Evolutionary conservation across 495 filamentous ascomycete species (phyloP), one percentile per base, ranked within the genome.

Genomic region (Trichoderma parareesei): DNA sequence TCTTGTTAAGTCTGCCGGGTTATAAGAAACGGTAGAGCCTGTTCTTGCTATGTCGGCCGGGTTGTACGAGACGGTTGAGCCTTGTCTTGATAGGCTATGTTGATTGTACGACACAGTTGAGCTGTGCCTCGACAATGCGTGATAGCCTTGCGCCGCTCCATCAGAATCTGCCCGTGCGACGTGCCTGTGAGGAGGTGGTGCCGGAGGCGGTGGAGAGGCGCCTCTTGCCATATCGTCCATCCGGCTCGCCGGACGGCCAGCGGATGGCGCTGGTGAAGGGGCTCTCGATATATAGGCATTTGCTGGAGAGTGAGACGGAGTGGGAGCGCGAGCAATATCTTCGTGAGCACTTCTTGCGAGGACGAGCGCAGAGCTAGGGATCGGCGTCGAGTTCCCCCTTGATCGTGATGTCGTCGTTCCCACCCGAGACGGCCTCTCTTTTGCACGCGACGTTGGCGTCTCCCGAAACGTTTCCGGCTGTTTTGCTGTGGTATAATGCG

Each of bases 211-310:
- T 20, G 78, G 76, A 1, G 76, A 78, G 37, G 79, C 74, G 14
- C 48, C 71, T 35, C 62, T n/a, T 14, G 5, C 18, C 42, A 49
- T 37, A 61, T 27, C n/a, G 38, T 64, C 8, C 62, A 66, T 13
- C 16, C 55, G 70, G 66, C 41, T 73, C 69, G 35, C 63, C 61
- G 3, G 74, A 70, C 11, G 70, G 68, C 44, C 69, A 65, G 65
- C 64, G 37, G 75, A 70, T n/a, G 75, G 79, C 55, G 81, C 78
- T 27, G 87, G 85, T 33, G 87, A 89, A 16, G 85, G 84, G 14
- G 82, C 84, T 67, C 85, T 77, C 20, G 81, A 77, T 41, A 66
- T 66, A 55, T 74, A 69, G 46, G 65, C 68, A 40, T 80, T 79
- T 11, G 79, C 74, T 63, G 79, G 82, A n/a, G 79, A 77, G 1